Conservation (phyloP, 208 protist species). For the Jaenimonas drosophilae region DNA sequence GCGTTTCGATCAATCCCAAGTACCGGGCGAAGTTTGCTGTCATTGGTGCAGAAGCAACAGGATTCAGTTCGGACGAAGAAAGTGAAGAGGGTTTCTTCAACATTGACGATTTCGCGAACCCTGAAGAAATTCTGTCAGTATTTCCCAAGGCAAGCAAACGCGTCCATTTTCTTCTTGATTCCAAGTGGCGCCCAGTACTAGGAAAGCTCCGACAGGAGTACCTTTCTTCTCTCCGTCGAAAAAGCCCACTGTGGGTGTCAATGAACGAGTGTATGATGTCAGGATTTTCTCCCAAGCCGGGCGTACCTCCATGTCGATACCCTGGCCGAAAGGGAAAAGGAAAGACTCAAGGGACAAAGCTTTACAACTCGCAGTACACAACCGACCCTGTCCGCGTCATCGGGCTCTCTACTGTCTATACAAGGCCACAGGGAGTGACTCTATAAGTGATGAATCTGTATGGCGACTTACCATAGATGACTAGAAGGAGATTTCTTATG, state of each 20-base stretch:
- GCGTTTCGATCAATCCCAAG: constrained; percentile 48
- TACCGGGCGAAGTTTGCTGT: constrained; percentile 49
- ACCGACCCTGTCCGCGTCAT: constrained; percentile 83
- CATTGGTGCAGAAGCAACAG: constrained; percentile 36
- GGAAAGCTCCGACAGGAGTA: constrained; percentile 76
- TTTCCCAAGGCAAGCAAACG: constrained; percentile 79
- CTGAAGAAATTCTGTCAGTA: constrained; percentile 60
- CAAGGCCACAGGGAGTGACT: constrained; percentile 57
- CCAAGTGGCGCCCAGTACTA: constrained; percentile 78
- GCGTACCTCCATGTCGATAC: constrained; percentile 18
- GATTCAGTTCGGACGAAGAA: constrained; percentile 24
- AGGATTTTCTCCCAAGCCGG: constrained; percentile 54
- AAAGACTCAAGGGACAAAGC: background rate
- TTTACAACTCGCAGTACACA: constrained; percentile 87
- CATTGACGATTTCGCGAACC: constrained; percentile 63
- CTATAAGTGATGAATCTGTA: too few relatives aligned
- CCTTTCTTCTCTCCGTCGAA: constrained; percentile 42
- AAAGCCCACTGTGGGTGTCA: constrained; percentile 72
- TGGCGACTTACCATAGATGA: too few relatives aligned
- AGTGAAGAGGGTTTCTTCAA: constrained; percentile 79
- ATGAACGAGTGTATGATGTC: constrained; percentile 88
- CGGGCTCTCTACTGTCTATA: constrained; percentile 61
- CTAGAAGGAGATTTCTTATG: too few relatives aligned
- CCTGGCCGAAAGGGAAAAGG: constrained; percentile 9
- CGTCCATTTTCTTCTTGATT: constrained; percentile 82